These are phyloP conservation scores for Dothideomycetes sp. DNA, from an alignment of 2,329 filamentous ascomycete genomes.

Conservation along the genomic window DNA sequence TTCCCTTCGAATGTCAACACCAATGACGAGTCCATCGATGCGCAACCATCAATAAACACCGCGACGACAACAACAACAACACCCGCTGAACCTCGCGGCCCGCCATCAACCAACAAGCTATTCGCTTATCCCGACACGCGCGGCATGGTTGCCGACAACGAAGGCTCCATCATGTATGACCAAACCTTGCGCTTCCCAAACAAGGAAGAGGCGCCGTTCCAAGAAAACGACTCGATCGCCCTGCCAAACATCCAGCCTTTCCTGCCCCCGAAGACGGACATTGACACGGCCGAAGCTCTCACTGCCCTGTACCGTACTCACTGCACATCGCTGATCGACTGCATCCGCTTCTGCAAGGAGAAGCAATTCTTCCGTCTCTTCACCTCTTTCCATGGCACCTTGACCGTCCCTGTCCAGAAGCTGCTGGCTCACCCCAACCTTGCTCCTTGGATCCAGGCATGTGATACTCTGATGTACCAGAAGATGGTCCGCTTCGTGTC, in stretches of 20 bases:
- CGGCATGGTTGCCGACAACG: conserved; percentile 32
- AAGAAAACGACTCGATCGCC: conserved; percentile 60
- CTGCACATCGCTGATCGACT: conserved; percentile 90
- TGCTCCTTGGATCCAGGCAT: conserved; percentile 89
- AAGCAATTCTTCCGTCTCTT: conserved; percentile 95
- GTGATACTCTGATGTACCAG: conserved; percentile 91
- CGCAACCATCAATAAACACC: too few relatives aligned
- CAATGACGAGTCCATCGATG: conserved; percentile 20
- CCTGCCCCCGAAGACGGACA: conserved; percentile 71
- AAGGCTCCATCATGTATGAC: conserved; percentile 45
- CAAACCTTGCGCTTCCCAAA: conserved; percentile 56
- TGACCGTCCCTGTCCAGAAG: conserved; percentile 95
- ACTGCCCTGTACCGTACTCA: conserved; percentile 86
- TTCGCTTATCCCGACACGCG: conserved; percentile 39
- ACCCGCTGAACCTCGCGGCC: conserved; percentile 25
- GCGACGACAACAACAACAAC: too few relatives aligned
- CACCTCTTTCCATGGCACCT: conserved; percentile 87
- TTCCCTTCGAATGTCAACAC: conserved; percentile 29
- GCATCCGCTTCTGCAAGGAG: conserved; percentile 90
- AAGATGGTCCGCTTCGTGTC: conserved; percentile 91
- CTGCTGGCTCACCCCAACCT: conserved; percentile 72
- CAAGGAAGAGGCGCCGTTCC: conserved; percentile 45
- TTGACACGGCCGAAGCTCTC: conserved; percentile 76
- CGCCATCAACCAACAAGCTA: conserved; percentile 35
- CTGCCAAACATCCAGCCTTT: conserved; percentile 83